A percentile compares a stretch with the other conserved stretches of the same genome.
Evolutionary conservation across 257 asterid genomes (phyloP).

Genomic region (Solanum dulcamara): DNA sequence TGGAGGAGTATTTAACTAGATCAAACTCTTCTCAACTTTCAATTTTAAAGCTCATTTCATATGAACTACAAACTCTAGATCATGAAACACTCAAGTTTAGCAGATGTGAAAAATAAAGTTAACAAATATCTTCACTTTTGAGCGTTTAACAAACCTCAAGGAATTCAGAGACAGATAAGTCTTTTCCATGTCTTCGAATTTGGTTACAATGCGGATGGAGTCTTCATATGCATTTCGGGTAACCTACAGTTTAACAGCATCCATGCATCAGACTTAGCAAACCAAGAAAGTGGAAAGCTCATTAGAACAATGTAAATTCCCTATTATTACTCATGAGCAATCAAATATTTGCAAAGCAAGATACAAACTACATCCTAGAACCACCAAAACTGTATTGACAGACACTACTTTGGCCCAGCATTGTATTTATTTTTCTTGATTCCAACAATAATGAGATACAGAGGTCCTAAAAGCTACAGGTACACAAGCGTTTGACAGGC

Average conservation of each 20-base stretch:
- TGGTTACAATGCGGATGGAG: constrained; percentile 70
- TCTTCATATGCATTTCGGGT: constrained; percentile 85
- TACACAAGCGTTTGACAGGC: not conserved
- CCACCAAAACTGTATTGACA: not conserved
- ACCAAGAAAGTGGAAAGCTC: not conserved
- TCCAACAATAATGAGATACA: not conserved
- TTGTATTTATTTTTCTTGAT: not conserved
- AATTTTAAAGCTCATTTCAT: not conserved
- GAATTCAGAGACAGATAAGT: constrained; percentile 49
- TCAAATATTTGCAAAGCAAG: not conserved
- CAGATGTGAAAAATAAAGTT: not conserved
- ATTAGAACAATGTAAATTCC: not conserved
- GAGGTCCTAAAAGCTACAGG: not conserved
- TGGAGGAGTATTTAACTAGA: not conserved
- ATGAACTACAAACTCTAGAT: not conserved
- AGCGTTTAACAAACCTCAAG: constrained; percentile 49
- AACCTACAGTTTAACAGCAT: constrained; percentile 30
- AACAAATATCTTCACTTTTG: not conserved
- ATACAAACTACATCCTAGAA: not conserved
- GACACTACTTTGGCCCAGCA: not conserved
- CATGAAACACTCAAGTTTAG: not conserved
- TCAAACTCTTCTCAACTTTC: not conserved
- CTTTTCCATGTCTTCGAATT: constrained; percentile 73
- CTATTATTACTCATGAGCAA: not conserved
- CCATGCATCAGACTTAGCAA: constrained; percentile 1